Evolutionary conservation across 75 land plant species (phyloP).

Genomic region (Adiantum capillusveneris): DNA sequence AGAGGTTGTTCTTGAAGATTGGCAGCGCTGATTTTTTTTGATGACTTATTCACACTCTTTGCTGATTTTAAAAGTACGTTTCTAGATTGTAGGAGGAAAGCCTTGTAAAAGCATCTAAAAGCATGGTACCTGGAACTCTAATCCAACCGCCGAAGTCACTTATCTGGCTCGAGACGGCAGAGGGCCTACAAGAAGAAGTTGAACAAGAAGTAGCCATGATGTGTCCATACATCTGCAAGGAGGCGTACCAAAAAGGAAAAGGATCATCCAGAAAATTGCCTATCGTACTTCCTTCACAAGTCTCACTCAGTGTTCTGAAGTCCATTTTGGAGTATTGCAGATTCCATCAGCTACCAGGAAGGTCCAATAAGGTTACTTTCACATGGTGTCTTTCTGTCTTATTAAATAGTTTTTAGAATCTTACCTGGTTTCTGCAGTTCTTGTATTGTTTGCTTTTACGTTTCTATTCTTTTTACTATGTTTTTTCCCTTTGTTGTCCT

Average conservation of each 20-base stretch:
- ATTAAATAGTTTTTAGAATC: too few relatives aligned
- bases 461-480: too few relatives aligned
- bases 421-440: too few relatives aligned
- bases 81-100: too few relatives aligned
- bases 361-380: constrained; percentile 96
- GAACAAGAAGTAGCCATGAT: constrained; percentile 76
- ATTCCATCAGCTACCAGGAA: constrained; percentile 90
- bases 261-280: constrained; percentile 60
- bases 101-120: constrained; percentile 1
- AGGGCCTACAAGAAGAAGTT: constrained; percentile 77
- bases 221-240: constrained; percentile 64
- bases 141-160: constrained; percentile 57
- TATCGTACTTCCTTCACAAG: constrained; percentile 59
- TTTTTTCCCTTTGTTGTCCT: too few relatives aligned
- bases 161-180: constrained; percentile 76
- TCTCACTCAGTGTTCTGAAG: constrained; percentile 55
- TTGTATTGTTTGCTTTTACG: too few relatives aligned
- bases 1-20: too few relatives aligned
- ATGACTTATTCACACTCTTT: too few relatives aligned
- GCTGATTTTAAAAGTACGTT: too few relatives aligned
- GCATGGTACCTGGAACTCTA: constrained; percentile 20
- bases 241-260: constrained; percentile 52
- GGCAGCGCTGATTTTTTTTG: too few relatives aligned
- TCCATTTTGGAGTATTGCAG: constrained; percentile 84
- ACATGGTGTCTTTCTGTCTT: too few relatives aligned